Conservation (phyloP, 805 yeast genomes). For the Lipomyces sp. region DNA sequence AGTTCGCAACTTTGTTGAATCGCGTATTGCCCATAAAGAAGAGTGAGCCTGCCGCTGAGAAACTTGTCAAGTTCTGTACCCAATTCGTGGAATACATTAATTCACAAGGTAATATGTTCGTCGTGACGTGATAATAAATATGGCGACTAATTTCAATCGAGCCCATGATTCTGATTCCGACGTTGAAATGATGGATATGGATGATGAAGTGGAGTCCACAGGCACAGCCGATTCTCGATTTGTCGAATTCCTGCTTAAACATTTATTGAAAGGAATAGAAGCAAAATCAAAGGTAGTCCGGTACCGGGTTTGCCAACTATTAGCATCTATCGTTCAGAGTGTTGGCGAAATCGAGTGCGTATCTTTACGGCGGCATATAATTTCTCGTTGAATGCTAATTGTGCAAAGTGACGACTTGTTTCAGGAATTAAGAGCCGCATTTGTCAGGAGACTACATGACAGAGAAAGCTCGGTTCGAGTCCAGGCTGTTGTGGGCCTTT, state of each 20-base stretch:
- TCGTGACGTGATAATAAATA: background rate
- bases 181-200: slow-evolving; percentile 41
- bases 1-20: slow-evolving; percentile 65
- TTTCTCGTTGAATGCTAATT: background rate
- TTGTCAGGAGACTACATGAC: slow-evolving; percentile 63
- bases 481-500: slow-evolving; percentile 81
- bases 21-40: slow-evolving; percentile 70
- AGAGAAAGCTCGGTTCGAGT: slow-evolving; percentile 77
- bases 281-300: slow-evolving; percentile 79
- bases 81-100: slow-evolving; percentile 59
- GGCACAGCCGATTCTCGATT: slow-evolving; percentile 55
- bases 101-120: slow-evolving; percentile 22
- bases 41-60: slow-evolving; percentile 72
- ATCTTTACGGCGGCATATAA: background rate
- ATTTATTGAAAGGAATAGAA: slow-evolving; percentile 75
- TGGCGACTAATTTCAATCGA: background rate
- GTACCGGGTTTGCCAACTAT: slow-evolving; percentile 74
- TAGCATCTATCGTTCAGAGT: slow-evolving; percentile 71
- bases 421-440: slow-evolving; percentile 61
- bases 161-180: slow-evolving; percentile 33
- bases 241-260: slow-evolving; percentile 64
- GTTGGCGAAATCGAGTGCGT: slow-evolving; percentile 68
- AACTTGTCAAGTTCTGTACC: slow-evolving; percentile 70
- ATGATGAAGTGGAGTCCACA: slow-evolving; percentile 47
- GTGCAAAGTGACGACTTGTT: slow-evolving; percentile 58